Evolutionary conservation across 495 filamentous ascomycete genomes (phyloP).

Genomic region (Tuber aestivum): DNA sequence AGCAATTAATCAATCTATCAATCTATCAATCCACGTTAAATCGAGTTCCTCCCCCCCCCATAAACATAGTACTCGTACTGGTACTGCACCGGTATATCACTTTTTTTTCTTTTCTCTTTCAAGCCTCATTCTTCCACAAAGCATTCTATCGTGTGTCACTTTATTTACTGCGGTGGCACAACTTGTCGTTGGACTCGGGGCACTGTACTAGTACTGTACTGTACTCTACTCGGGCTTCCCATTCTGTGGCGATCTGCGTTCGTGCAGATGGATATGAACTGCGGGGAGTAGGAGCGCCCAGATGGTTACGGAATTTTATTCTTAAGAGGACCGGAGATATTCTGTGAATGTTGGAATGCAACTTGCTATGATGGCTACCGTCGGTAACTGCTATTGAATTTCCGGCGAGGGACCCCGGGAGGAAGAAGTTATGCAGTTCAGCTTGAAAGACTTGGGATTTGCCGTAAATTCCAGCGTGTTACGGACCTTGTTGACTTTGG

Average conservation of each 20-base stretch:
- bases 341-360: not conserved
- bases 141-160: not conserved
- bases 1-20: too few species aligned
- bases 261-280: not conserved
- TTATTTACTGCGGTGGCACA: not conserved
- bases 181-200: not conserved
- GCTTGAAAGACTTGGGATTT: not conserved
- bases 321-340: not conserved
- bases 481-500: too few species aligned
- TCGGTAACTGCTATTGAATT: not conserved
- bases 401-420: not conserved
- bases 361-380: not conserved
- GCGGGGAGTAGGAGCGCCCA: not conserved
- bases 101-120: too few species aligned
- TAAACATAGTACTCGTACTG: too few species aligned
- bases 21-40: not conserved
- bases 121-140: not conserved
- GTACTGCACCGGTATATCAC: too few species aligned
- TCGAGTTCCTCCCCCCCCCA: not conserved
- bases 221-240: too few species aligned
- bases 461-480: too few species aligned
- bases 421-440: not conserved
- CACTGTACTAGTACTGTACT: too few species aligned
- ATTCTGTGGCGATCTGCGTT: too few species aligned
- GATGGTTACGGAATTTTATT: not conserved